Conservation (phyloP, 2,329 filamentous ascomycete species). For the Alternaria alternata region DNA sequence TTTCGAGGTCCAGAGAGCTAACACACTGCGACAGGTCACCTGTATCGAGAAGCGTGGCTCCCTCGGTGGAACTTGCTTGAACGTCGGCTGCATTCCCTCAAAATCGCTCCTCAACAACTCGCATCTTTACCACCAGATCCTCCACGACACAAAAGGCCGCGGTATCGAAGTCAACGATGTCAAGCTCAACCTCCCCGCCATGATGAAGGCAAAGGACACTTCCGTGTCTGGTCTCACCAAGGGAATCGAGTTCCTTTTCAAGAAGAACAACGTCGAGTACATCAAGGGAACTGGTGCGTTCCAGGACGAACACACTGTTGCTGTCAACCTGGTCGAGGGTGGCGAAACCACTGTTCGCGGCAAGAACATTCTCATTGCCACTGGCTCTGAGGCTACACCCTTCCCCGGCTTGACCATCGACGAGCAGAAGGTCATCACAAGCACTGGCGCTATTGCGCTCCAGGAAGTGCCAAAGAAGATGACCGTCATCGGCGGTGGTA, state of each 20-base stretch:
- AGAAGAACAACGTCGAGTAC: conserved; percentile 99
- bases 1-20: conserved; percentile 8
- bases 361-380: conserved; percentile 99
- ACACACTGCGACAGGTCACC: conserved; percentile 70
- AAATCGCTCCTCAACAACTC: conserved; percentile 99
- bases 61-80: conserved; percentile 95
- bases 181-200: conserved; percentile 90
- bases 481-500: conserved; percentile 97
- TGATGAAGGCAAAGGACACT: conserved; percentile 99
- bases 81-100: conserved; percentile 98
- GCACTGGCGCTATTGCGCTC: conserved; percentile 90
- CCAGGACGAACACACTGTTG: conserved; percentile 87
- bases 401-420: conserved; percentile 97
- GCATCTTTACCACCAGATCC: conserved; percentile 94
- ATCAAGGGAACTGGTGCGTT: conserved; percentile 92
- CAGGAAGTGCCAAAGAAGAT: conserved; percentile 93
- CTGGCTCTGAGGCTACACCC: conserved; percentile 91
- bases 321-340: conserved; percentile 88
- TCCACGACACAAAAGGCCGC: conserved; percentile 95
- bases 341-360: conserved; percentile 85
- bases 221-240: conserved; percentile 91
- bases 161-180: conserved; percentile 98
- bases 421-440: conserved; percentile 96
- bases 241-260: conserved; percentile 96
- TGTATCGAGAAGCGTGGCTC: conserved; percentile 98